A percentile compares a stretch with the other conserved stretches of the same genome.
Conservation (phyloP, 169 alveolate genomes). For the Plasmodium berghei region DNA sequence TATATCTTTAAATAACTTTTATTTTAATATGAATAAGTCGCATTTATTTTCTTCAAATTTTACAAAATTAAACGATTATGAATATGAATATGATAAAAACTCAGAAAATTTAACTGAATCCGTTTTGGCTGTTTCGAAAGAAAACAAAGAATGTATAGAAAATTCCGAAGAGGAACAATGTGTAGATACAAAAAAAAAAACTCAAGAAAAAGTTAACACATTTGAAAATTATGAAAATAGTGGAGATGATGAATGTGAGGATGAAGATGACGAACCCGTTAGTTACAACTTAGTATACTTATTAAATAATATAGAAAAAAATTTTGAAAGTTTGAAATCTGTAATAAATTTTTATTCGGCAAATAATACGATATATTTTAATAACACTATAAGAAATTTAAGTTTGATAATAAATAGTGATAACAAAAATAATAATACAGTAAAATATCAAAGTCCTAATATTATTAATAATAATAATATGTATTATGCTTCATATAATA, state of each 20-base stretch:
- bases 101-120: neutral
- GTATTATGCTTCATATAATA: slow-evolving; percentile 23
- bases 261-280: neutral
- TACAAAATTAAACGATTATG: slow-evolving; percentile 23
- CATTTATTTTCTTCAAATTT: slow-evolving; percentile 14
- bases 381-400: slow-evolving; percentile 20
- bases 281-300: slow-evolving; percentile 1
- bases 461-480: slow-evolving; percentile 23
- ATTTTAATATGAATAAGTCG: slow-evolving; percentile 18
- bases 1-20: slow-evolving; percentile 46
- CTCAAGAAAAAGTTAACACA: neutral
- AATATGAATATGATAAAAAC: neutral
- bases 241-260: neutral
- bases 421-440: slow-evolving; percentile 11
- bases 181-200: neutral
- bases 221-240: too few species aligned
- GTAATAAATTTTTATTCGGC: slow-evolving; percentile 1
- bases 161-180: neutral
- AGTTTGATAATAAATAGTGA: slow-evolving; percentile 13
- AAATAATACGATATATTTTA: slow-evolving; percentile 41
- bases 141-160: neutral
- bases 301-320: slow-evolving; percentile 8
- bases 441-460: slow-evolving; percentile 28
- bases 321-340: neutral
- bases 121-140: neutral